Evolutionary conservation across 2,329 filamentous ascomycete species (phyloP).

Genomic region (Colletotrichum euphorbiae): DNA sequence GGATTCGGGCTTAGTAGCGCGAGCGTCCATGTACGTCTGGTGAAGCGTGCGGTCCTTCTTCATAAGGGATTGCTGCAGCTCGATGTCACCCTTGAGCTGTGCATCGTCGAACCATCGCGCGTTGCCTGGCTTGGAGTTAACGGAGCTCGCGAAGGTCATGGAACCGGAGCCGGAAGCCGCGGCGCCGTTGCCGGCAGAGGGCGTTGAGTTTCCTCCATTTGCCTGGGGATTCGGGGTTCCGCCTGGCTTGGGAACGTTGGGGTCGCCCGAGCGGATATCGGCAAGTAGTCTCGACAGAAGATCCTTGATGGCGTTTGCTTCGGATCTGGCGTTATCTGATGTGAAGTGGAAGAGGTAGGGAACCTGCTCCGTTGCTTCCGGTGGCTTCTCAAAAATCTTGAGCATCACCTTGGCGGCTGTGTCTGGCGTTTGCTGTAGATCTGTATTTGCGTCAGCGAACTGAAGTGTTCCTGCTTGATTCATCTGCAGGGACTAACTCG

Average conservation of each 20-base stretch:
- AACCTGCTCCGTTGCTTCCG: conserved; percentile 68
- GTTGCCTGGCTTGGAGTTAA: conserved; percentile 64
- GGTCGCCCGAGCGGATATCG: conserved; percentile 69
- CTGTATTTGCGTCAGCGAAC: conserved; percentile 56
- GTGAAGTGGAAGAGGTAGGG: conserved; percentile 92
- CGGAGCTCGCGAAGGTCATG: conserved; percentile 82
- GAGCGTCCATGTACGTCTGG: conserved; percentile 87
- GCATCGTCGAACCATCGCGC: conserved; percentile 84
- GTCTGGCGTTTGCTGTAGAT: conserved; percentile 94
- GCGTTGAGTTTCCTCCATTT: conserved; percentile 41
- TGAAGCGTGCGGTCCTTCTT: conserved; percentile 81
- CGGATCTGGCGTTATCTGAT: conserved; percentile 79
- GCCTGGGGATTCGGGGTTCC: conserved; percentile 45
- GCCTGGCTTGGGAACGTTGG: conserved; percentile 61
- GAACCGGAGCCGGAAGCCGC: conserved; percentile 71
- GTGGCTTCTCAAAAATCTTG: conserved; percentile 84
- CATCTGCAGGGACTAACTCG: conserved; percentile 68
- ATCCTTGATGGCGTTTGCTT: conserved; percentile 89
- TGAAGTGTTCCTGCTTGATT: not conserved
- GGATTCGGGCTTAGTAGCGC: conserved; percentile 84
- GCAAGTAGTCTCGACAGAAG: conserved; percentile 82
- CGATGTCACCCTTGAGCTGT: conserved; percentile 80
- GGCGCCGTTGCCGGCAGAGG: conserved; percentile 43
- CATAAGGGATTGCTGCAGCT: conserved; percentile 88
- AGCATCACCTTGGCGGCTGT: conserved; percentile 91